These are phyloP conservation scores for Curvularia verruculosa DNA, from an alignment of 2,329 filamentous ascomycete species.

Conservation along the genomic window DNA sequence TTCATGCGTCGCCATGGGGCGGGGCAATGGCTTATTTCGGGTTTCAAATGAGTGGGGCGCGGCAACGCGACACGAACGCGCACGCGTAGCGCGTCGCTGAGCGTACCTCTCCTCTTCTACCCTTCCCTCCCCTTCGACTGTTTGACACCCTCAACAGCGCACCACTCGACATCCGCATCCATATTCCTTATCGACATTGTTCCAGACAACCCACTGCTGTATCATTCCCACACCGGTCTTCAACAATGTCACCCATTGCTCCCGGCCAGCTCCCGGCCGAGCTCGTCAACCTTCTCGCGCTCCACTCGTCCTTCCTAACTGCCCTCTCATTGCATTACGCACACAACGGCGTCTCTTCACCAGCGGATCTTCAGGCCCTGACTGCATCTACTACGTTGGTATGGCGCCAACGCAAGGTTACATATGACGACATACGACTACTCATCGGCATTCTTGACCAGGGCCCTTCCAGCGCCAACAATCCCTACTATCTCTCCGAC, in stretches of 20 bases:
- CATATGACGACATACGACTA: constrained; percentile 54
- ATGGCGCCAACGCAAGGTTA: constrained; percentile 56
- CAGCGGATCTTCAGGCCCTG: constrained; percentile 52
- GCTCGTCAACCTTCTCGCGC: constrained; percentile 52
- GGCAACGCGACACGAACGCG: constrained; percentile 34
- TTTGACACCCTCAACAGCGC: constrained; percentile 32
- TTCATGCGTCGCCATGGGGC: constrained; percentile 13
- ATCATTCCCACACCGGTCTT: constrained; percentile 30
- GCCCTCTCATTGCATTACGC: constrained; percentile 58
- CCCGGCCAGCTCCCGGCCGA: constrained; percentile 48
- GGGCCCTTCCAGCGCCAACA: constrained; percentile 35
- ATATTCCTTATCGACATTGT: constrained; percentile 26
- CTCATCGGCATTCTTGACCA: constrained; percentile 51
- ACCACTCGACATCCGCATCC: constrained; percentile 19
- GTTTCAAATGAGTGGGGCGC: constrained; percentile 33
- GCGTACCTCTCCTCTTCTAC: constrained; percentile 28
- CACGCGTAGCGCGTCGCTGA: constrained; percentile 14
- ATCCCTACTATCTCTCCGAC: constrained; percentile 51
- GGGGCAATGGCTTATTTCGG: constrained; percentile 11
- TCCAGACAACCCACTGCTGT: constrained; percentile 24
- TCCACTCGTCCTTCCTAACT: constrained; percentile 57
- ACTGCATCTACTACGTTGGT: constrained; percentile 51
- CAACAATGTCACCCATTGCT: constrained; percentile 40
- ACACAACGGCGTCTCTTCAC: constrained; percentile 55
- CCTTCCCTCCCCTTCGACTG: constrained; percentile 26